Evolutionary conservation across 768 basidiomycete species (phyloP), one percentile per base, ranked within the genome.

Genomic region (Panaeolus cyanescens): DNA sequence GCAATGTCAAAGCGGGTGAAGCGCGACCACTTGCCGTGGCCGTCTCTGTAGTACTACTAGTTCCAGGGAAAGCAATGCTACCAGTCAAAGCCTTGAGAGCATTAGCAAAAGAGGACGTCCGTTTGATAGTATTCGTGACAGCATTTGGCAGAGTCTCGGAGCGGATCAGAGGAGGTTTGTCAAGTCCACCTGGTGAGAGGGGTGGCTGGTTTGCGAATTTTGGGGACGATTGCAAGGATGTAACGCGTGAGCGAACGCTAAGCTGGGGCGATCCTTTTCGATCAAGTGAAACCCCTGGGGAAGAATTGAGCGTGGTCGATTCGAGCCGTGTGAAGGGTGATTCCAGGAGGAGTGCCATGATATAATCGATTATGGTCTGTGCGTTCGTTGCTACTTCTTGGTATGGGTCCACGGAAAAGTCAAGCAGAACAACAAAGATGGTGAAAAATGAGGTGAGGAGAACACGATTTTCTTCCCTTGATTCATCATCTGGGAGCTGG

Each of bases 401-500:
- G 68, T 96, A 94, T 0, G 96, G 92, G 68, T 99, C 97, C 9
- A 90, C 90, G 0, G 95, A 93, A 9, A 99, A 83, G 71, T 98
- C 96, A 61, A 97, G 78, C 15, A 99, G 82, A 5, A 90, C 85
- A 15, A 90, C 89, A 68, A 93, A 95, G 64, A 99, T 92, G 22
- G 95, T 94, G 80, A 93, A 95, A 80, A 96, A 95, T 2, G 91
- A 93, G n/a, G 93, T 92, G 30, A 98, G 79, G 2, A 95, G 77
- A 7, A 92, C 90, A 10, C 92, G 81, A 67, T 92, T 93, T 70
- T 94, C 91, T 64, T 90, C 88, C 63, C 91, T 82, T 20, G 79
- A 80, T 4, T 90, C 87, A 50, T 91, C 83, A 33, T 89, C 87
- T 17, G 80, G 81, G 63, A 91, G 87, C 5, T 78, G 77, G 59